Evolutionary conservation across 495 filamentous ascomycete species (phyloP).

Genomic region (Penicillium psychrofluorescens): DNA sequence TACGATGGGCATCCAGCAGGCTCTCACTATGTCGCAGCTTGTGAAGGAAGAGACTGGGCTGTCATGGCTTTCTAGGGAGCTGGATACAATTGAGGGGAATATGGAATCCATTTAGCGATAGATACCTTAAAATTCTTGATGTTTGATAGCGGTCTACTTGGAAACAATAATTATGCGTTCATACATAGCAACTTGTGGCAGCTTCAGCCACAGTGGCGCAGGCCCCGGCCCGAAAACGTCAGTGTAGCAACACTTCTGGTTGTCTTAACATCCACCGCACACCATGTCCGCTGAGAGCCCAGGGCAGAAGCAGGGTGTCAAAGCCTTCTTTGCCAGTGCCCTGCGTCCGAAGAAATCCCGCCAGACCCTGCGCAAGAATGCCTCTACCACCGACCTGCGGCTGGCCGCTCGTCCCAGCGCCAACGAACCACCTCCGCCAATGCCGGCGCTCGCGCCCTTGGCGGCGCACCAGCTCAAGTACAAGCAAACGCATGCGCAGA

Average conservation of each 20-base stretch:
- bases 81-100: too few species aligned
- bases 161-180: too few species aligned
- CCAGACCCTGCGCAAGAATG: conserved; percentile 37
- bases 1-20: conserved; percentile 10
- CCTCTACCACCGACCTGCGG: conserved; percentile 26
- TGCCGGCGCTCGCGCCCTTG: conserved; percentile 31
- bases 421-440: conserved; percentile 23
- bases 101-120: too few species aligned
- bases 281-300: conserved; percentile 31
- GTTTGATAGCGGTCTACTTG: too few species aligned
- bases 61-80: too few species aligned
- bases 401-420: conserved; percentile 16
- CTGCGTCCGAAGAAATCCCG: conserved; percentile 40
- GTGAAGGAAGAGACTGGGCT: too few species aligned
- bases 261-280: neutral
- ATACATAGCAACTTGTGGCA: neutral
- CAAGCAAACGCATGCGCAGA: conserved; percentile 15
- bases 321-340: conserved; percentile 27
- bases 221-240: too few species aligned
- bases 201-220: neutral
- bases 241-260: too few species aligned
- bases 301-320: conserved; percentile 27
- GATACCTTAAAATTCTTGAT: too few species aligned
- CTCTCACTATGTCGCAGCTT: conserved; percentile 6
- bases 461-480: conserved; percentile 36